Base-by-base conservation (phyloP, 805 yeast species). In the Cephaloascus fragrans region DNA sequence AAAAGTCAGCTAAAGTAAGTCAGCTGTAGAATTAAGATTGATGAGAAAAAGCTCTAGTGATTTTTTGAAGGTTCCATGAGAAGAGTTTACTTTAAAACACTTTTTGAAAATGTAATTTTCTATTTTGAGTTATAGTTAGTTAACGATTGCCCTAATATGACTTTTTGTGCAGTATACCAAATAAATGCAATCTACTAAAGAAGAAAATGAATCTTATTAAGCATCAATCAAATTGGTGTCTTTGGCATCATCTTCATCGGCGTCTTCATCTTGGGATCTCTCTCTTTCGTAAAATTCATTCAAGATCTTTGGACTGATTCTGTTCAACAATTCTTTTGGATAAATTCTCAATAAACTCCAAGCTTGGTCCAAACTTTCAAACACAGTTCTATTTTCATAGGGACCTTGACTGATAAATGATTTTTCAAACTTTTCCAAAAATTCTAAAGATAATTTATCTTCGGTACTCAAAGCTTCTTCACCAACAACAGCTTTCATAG, bases 401-500 rank as follows among this genome's bases (percentile, higher is more conserved):
- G 96, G 90, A 61, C 97, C 97, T 71, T 93, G 99, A 36, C 88
- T 57, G 53, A 93, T 87, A 56, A 94, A 94, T 39, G 90, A 83
- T 74, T 85, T 87, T 67, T 93, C 99, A 53, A 93, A 93, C 70
- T 93, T 93, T 61, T 94, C 98, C 69, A 93, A 79, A 62, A 93
- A 93, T 71, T 93, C 99, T 58, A 93, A 75, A 3, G 98, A 93
- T 48, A 93, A 75, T 69, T 94, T 94, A 68, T 93, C 99, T 65
- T 93, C 99, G 47, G 86, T 86, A 26, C 97, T 88, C 56, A 93
- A 73, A 28, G 99, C 98, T 67, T 93, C 99, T 67, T 93, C 99
- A 78, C 99, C 99, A 52, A 93, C 99, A 50, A 93, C 99, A 12
- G 98, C 96, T 71, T 93, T 93, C 99, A 93, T 93, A 52, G 98